phyloP scores from a whole-genome alignment of 1,139 yeast species.

The Groenewaldozyma sp. region DNA sequence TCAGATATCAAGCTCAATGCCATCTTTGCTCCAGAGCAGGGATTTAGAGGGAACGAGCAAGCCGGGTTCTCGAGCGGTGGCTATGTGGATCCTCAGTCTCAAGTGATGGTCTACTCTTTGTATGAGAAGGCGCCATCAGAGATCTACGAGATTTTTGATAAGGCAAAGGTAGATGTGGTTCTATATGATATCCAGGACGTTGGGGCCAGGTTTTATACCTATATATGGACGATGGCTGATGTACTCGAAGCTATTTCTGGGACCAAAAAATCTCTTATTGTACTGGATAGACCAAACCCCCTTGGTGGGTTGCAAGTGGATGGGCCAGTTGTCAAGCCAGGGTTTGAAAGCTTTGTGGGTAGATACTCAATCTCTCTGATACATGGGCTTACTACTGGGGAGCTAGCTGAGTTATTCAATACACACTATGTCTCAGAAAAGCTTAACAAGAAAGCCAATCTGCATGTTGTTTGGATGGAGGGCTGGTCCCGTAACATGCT shows the following conservation, averaged over 20 bases:
- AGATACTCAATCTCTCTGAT: constrained; percentile 9
- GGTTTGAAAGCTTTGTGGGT: constrained; percentile 11
- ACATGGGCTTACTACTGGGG: constrained; percentile 12
- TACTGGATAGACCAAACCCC: constrained; percentile 12
- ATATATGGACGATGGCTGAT: constrained; percentile 13
- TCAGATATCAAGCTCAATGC: constrained; percentile 8
- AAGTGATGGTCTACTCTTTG: constrained; percentile 7
- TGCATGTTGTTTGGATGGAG: constrained; percentile 11
- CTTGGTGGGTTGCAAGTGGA: constrained; percentile 10
- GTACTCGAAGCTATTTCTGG: constrained; percentile 12
- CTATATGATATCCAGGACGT: constrained; percentile 12
- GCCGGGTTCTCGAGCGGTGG: constrained; percentile 13
- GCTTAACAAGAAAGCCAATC: constrained; percentile 6
- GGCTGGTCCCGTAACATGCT: constrained; percentile 12
- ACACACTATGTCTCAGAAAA: constrained; percentile 7
- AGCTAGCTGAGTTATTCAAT: constrained; percentile 11
- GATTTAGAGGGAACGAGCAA: constrained; percentile 12
- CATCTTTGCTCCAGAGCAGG: constrained; percentile 14
- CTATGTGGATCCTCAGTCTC: constrained; percentile 9
- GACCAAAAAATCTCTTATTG: constrained; percentile 9
- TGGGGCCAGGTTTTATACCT: constrained; percentile 12
- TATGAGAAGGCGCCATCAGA: constrained; percentile 11
- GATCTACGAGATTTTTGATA: constrained; percentile 9
- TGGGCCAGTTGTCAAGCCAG: constrained; percentile 10
- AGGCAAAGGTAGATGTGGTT: constrained; percentile 10